Percentiles rank a stretch among this genome's conserved stretches.
phyloP scores from a whole-genome alignment of 2,329 filamentous ascomycete genomes.

The Achaetomium macrosporum region DNA sequence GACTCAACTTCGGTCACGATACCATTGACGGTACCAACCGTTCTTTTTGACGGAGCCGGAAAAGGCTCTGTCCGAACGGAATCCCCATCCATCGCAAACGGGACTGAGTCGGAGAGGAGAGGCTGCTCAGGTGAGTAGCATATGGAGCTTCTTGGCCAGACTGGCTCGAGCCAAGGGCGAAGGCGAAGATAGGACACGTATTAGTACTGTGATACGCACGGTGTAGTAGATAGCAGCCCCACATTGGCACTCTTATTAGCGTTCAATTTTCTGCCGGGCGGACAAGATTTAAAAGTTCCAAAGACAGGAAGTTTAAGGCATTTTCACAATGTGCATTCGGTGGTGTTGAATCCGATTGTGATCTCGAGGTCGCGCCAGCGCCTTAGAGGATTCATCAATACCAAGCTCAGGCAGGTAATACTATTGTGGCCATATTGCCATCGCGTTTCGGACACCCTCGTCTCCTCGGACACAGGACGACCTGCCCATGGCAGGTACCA shows the following conservation, averaged over 20 bases:
- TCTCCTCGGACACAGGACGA: too few relatives aligned
- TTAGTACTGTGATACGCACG: conserved; percentile 8
- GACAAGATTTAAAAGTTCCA: conserved; percentile 22
- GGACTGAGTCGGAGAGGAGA: background rate
- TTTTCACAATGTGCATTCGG: background rate
- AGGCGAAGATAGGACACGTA: too few relatives aligned
- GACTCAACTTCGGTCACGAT: conserved; percentile 65
- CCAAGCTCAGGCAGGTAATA: too few relatives aligned
- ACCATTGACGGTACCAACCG: conserved; percentile 58
- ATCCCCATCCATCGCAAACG: conserved; percentile 16
- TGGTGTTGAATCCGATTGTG: too few relatives aligned
- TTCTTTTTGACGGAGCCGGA: conserved; percentile 58
- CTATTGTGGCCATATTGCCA: too few relatives aligned
- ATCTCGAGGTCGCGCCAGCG: too few relatives aligned
- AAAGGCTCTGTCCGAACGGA: conserved; percentile 52
- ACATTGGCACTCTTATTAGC: background rate
- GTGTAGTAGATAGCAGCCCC: conserved; percentile 2
- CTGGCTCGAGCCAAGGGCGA: too few relatives aligned
- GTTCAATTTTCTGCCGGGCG: conserved; percentile 24
- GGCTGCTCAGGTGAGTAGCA: background rate
- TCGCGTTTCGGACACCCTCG: too few relatives aligned
- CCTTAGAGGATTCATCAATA: too few relatives aligned
- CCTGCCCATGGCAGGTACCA: too few relatives aligned
- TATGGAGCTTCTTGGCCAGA: background rate
- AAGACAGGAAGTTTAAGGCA: background rate